Conservation (phyloP, 179 eudicot genomes). For the Amaranthus tricolor region DNA sequence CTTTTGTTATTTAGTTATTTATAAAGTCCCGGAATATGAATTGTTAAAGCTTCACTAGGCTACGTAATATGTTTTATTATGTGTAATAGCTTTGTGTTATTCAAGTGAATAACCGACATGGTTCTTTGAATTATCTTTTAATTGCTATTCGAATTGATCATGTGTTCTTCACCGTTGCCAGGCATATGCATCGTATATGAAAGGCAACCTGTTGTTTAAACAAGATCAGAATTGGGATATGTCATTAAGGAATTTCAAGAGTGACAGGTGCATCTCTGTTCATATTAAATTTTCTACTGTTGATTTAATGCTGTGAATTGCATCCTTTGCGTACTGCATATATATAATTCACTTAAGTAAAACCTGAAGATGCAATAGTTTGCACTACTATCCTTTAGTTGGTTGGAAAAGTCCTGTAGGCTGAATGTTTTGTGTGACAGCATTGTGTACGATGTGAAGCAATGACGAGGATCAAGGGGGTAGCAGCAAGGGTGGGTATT, state of each 20-base stretch:
- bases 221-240: slow-evolving; percentile 91
- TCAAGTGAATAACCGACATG: slow-evolving; percentile 2
- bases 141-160: slow-evolving; percentile 14
- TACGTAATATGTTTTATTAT: background rate
- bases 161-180: slow-evolving; percentile 29
- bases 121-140: slow-evolving; percentile 10
- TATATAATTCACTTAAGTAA: background rate
- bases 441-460: no score
- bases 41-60: background rate
- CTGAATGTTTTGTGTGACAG: slow-evolving; percentile 2
- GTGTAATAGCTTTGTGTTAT: background rate
- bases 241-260: slow-evolving; percentile 80
- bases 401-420: background rate
- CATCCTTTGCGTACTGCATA: background rate
- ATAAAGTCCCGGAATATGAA: background rate
- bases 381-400: background rate
- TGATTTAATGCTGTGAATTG: background rate
- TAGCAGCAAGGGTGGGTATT: no score
- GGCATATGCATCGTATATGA: slow-evolving; percentile 96
- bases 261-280: slow-evolving; percentile 60
- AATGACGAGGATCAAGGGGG: no score
- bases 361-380: background rate
- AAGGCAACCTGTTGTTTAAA: slow-evolving; percentile 82
- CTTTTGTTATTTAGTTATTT: background rate
- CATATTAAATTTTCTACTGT: background rate